These are phyloP conservation scores for Geranomyces variabilis DNA, from an alignment of 192 early-diverging fungal species.

Conservation along the genomic window DNA sequence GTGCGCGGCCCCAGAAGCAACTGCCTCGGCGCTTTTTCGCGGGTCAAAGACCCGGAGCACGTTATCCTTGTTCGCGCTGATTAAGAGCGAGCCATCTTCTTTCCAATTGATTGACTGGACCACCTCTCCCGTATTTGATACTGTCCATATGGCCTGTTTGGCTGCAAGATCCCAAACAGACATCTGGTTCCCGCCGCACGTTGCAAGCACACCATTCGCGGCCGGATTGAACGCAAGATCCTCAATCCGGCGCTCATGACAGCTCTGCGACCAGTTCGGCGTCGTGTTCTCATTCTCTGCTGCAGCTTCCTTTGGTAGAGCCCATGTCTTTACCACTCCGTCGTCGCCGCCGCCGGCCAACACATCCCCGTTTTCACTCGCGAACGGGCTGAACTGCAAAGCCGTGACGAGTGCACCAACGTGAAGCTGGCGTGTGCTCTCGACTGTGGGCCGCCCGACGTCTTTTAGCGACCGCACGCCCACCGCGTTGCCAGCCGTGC, in stretches of 20 bases:
- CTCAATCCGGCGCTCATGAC: slow-evolving; percentile 26
- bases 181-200: slow-evolving; percentile 10
- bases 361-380: background rate
- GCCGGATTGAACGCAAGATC: slow-evolving; percentile 30
- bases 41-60: slow-evolving; percentile 66
- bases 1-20: slow-evolving; percentile 54
- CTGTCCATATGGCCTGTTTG: background rate
- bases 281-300: background rate
- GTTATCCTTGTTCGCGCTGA: slow-evolving; percentile 58
- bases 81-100: slow-evolving; percentile 56
- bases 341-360: slow-evolving; percentile 32
- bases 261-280: background rate
- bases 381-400: slow-evolving; percentile 18
- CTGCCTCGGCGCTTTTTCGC: slow-evolving; percentile 22
- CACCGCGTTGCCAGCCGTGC: slow-evolving; percentile 14
- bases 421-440: background rate
- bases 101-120: slow-evolving; percentile 68
- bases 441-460: background rate
- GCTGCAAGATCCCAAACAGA: slow-evolving; percentile 26
- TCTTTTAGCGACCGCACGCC: slow-evolving; percentile 10
- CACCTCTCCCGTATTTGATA: slow-evolving; percentile 32
- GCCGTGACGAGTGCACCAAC: slow-evolving; percentile 11
- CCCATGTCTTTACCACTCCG: slow-evolving; percentile 25
- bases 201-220: slow-evolving; percentile 26
- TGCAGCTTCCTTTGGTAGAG: background rate